A percentile compares a stretch with the other conserved stretches of the same genome.
Conservation (phyloP, 768 basidiomycete species). For the Kwoniella dejecticola region DNA sequence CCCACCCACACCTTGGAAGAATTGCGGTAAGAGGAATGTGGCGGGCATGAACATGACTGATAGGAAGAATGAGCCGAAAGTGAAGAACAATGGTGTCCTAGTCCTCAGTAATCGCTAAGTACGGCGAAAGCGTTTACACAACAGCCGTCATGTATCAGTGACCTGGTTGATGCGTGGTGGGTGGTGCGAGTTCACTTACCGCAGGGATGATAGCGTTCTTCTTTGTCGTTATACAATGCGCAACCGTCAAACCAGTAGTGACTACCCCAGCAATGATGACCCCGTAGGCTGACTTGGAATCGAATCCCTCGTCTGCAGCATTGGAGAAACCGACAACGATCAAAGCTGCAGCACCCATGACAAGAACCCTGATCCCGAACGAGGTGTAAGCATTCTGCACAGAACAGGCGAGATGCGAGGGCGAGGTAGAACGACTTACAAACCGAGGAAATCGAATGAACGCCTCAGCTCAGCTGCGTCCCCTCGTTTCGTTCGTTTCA, state of each 20-base stretch:
- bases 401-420: background rate
- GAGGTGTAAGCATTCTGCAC: background rate
- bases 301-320: constrained; percentile 52
- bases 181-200: too few species aligned
- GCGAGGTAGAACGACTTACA: constrained; percentile 29
- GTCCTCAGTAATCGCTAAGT: constrained; percentile 51
- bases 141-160: too few species aligned
- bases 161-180: too few species aligned
- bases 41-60: constrained; percentile 42
- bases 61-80: constrained; percentile 43
- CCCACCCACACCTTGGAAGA: constrained; percentile 50
- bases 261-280: constrained; percentile 51
- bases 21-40: constrained; percentile 38
- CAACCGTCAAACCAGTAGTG: constrained; percentile 11
- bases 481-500: constrained; percentile 47
- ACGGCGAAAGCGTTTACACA: background rate
- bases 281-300: constrained; percentile 46
- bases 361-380: constrained; percentile 47
- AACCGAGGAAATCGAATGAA: constrained; percentile 58
- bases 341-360: constrained; percentile 50
- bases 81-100: constrained; percentile 49
- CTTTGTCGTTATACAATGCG: constrained; percentile 53
- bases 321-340: constrained; percentile 56
- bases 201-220: constrained; percentile 55
- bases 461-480: constrained; percentile 35